Evolutionary conservation across 1,284 basidiomycete genomes (phyloP).

Genomic region (Inonotus obliquus): DNA sequence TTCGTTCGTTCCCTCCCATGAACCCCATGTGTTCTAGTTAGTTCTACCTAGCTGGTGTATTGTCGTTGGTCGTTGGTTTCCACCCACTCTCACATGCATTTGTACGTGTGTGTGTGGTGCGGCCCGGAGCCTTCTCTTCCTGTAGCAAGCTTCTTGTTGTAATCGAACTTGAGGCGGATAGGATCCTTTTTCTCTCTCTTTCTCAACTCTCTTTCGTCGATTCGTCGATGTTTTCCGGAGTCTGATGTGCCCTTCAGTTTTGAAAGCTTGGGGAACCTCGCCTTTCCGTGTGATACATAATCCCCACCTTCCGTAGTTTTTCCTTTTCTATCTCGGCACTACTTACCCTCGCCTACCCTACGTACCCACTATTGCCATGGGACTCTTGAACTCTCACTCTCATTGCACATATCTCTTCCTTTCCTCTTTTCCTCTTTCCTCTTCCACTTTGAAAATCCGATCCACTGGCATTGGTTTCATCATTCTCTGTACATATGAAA

Average conservation of each 20-base stretch:
- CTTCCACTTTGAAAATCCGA: no score
- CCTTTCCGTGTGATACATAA: not conserved
- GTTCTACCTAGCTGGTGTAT: not conserved
- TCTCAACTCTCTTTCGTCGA: not conserved
- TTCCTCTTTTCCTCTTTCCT: not conserved
- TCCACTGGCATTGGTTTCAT: no score
- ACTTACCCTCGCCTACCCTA: no score
- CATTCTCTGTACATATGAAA: no score
- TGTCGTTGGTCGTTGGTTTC: not conserved
- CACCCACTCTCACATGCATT: not conserved
- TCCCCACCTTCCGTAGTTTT: not conserved
- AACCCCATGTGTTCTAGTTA: not conserved
- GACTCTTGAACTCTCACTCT: not conserved
- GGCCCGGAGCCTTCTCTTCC: not conserved
- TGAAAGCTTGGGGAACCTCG: no score
- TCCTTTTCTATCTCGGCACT: no score
- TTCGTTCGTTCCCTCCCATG: not conserved
- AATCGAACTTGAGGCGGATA: constrained; percentile 17
- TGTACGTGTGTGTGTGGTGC: not conserved
- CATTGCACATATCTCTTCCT: not conserved
- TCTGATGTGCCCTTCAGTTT: no score
- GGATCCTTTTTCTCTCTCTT: constrained; percentile 11
- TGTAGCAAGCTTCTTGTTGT: constrained; percentile 15
- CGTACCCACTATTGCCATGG: not conserved
- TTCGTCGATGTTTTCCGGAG: no score